Evolutionary conservation across 2,329 filamentous ascomycete species (phyloP), one percentile per base, ranked within the genome.

Genomic region (Colletotrichum australisinense): DNA sequence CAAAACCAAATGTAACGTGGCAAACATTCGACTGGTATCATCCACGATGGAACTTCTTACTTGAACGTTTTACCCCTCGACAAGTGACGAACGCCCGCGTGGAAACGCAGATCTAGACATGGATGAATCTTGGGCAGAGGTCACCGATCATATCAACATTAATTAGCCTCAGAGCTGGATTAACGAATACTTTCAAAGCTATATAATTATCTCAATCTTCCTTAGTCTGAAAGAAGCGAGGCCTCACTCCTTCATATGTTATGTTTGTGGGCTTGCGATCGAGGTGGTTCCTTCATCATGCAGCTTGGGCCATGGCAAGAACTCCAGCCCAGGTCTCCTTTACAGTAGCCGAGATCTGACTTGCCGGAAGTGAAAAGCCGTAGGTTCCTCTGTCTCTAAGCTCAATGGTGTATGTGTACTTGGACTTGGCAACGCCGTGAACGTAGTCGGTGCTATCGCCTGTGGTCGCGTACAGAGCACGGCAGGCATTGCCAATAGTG

Each of bases 381-480:
- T 74, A 74, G 2, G 58, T 57, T 2, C 71, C 71, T n/a, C 38
- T 46, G n/a, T 76, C 75, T 6, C 74, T 66, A 3, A 76, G 35
- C 32, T 75, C 71, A 1, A 76, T 19, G 0, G 75, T 76, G 52
- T 75, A 76, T 0, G 74, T 75, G 16, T 76, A 76, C 12, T 63
- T 75, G 7, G 71, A 67, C 52, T 74, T 74, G 52, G 63, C 76
- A 19, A 76, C 75, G 6, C 70, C 76, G 49, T 74, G 72, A 22
- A 76, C 58, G 62, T 77, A 78, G 66, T 77, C 77, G 12, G 75
- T 73, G 7, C 75, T 76, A 59, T 75, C 74, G 5, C 77, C 77
- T 1, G 77, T 77, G 2, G 75, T 77, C 0, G 73, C 72, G 19
- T 77, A 77, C 0, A 77, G 62, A 3, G 75, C 74, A 16, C 73